phyloP scores from a whole-genome alignment of 2,329 filamentous ascomycete species.

The Aaosphaeria arxii region DNA sequence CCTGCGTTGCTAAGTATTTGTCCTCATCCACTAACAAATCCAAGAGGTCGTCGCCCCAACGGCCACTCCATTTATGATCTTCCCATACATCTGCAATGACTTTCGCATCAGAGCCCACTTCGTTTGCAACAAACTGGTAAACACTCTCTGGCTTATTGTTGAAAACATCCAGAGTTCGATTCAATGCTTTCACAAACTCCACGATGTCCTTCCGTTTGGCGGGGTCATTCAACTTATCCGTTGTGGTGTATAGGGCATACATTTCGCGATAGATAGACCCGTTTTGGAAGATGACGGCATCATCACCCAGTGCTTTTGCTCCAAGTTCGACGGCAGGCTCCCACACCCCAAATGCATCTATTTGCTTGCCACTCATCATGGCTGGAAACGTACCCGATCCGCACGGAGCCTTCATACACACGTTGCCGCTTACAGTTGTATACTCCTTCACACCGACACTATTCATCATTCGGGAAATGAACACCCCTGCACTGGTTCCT shows the following conservation, averaged over 20 bases:
- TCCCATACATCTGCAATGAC: slow-evolving; percentile 18
- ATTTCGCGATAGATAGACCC: slow-evolving; percentile 19
- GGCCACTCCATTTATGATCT: slow-evolving; percentile 20
- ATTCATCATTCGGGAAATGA: slow-evolving; percentile 15
- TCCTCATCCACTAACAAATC: slow-evolving; percentile 20
- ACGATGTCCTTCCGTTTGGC: slow-evolving; percentile 18
- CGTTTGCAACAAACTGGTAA: slow-evolving; percentile 12
- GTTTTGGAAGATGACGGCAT: slow-evolving; percentile 18
- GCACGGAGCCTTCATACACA: slow-evolving; percentile 20
- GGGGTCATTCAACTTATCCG: slow-evolving; percentile 16
- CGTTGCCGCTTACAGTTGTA: slow-evolving; percentile 10
- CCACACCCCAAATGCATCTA: slow-evolving; percentile 26
- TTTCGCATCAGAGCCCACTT: slow-evolving; percentile 10
- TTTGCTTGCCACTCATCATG: slow-evolving; percentile 10
- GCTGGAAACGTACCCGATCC: slow-evolving; percentile 11
- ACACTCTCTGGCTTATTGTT: slow-evolving; percentile 10
- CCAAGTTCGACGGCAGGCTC: slow-evolving; percentile 21
- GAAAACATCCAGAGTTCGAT: slow-evolving; percentile 18
- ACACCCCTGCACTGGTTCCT: slow-evolving; percentile 13
- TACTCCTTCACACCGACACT: slow-evolving; percentile 16
- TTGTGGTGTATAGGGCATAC: slow-evolving; percentile 19
- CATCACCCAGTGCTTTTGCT: slow-evolving; percentile 10
- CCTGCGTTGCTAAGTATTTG: slow-evolving; percentile 14
- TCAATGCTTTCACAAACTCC: slow-evolving; percentile 18
- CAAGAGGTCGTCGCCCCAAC: slow-evolving; percentile 11